Evolutionary conservation across 805 yeast species (phyloP).

Genomic region (Wickerhamomyces canadensis): DNA sequence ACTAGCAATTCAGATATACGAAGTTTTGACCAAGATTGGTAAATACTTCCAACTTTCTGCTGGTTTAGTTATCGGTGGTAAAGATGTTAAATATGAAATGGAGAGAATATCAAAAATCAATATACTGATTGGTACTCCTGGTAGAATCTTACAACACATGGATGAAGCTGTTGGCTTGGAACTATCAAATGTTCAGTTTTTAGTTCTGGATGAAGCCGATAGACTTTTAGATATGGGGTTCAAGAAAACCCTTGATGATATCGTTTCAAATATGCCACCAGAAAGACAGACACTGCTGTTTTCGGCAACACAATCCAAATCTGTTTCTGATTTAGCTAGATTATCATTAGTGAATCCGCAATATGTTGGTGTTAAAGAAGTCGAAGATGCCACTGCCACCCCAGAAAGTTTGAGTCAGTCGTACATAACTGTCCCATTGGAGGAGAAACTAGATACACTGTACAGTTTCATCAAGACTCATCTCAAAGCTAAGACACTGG

Average conservation of each 20-base stretch:
- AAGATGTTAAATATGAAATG: slow-evolving; percentile 68
- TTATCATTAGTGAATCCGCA: slow-evolving; percentile 94
- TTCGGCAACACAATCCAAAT: slow-evolving; percentile 88
- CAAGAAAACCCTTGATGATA: slow-evolving; percentile 59
- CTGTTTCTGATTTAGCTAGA: slow-evolving; percentile 76
- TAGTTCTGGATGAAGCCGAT: slow-evolving; percentile 92
- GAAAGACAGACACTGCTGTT: slow-evolving; percentile 91
- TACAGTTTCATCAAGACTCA: slow-evolving; percentile 63
- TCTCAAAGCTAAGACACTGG: slow-evolving; percentile 80
- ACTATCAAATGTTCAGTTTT: slow-evolving; percentile 60
- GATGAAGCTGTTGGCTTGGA: slow-evolving; percentile 55
- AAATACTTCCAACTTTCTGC: slow-evolving; percentile 56
- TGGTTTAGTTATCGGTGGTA: slow-evolving; percentile 60
- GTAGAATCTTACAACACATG: slow-evolving; percentile 76
- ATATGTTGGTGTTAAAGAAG: slow-evolving; percentile 71
- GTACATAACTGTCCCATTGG: slow-evolving; percentile 63
- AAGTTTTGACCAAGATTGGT: slow-evolving; percentile 58
- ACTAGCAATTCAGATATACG: slow-evolving; percentile 65
- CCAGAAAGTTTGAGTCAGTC: slow-evolving; percentile 85
- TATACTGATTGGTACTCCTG: slow-evolving; percentile 88
- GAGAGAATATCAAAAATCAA: slow-evolving; percentile 64
- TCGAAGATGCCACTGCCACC: slow-evolving; percentile 59
- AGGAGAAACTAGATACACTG: slow-evolving; percentile 77
- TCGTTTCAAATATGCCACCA: slow-evolving; percentile 69
- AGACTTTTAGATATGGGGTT: slow-evolving; percentile 78